Evolutionary conservation across 2,329 filamentous ascomycete genomes (phyloP), one percentile per base, ranked within the genome.

Genomic region (Cladophialophora yegresii): DNA sequence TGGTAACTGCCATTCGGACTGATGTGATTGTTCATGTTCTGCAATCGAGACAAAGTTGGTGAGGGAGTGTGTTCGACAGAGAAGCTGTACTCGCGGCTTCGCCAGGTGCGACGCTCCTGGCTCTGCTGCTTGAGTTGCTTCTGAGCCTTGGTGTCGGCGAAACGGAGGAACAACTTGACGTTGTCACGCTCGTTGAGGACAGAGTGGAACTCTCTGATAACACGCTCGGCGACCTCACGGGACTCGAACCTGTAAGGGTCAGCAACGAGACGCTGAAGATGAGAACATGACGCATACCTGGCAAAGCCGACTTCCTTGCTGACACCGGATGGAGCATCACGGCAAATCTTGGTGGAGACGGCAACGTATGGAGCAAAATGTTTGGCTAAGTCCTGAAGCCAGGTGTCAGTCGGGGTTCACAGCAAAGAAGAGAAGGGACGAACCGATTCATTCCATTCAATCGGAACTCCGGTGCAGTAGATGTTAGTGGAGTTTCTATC

Each of bases 261-360:
- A 64, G 70, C 32, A 67, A 65, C 33, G 67, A 68, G 63, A 63
- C 13, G 22, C 16, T n/a, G 45, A 28, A 23, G 10, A 9, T n/a
- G 30, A 40, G 26, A 51, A 54, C 23, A 32, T 40, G 30, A 26
- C 55, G 9, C 50, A 12, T 82, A 96, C 93, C 95, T 89, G 78
- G 93, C 93, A 80, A 99, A 99, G 43, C 95, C 95, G 75, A 99
- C 95, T 71, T 96, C 93, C 72, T 96, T 93, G 76, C 93, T 96
- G 74, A 95, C 92, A 64, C 93, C 95, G 76, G 79, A 81, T 51
- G 93, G 89, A 72, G 86, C 87, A 77, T 98, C 93, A 56, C 93
- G 91, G 69, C 97, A 89, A 72, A 99, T 96, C 80, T 96, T 93
- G 83, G 92, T 93, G 1, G 93, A 98, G 75, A 95, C 85, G 68